Base-by-base conservation (phyloP, 2,329 filamentous ascomycete species). In the Penicillium occitanis region DNA sequence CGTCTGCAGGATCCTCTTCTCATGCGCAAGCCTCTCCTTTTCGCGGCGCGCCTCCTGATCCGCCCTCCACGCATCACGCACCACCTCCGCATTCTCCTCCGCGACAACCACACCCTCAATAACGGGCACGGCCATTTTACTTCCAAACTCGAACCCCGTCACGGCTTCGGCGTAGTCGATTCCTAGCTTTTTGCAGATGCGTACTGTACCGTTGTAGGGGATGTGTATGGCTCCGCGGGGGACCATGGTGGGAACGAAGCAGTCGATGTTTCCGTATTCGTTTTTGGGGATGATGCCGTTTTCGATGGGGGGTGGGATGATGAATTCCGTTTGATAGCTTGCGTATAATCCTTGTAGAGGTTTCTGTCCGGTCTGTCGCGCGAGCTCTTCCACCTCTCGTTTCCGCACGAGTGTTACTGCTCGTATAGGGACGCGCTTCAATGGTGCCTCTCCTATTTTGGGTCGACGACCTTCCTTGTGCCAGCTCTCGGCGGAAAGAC, bases 151-250 rank as follows among this genome's bases (percentile, higher is more conserved):
- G 75, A 99, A 99, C 1, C 92, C 95, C 0, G 93, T 93, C 2
- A 97, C 95, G 0, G 95, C 95, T 78, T 98, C 95, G 0, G 95
- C 95, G 71, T 89, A 96, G 74, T 97, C 93, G 44, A 98, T 90
- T 3, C 88, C 87, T 0, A 99, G 82, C 68, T 91, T 89, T 75
- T 91, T 92, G 77, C 94, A 97, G 1, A 97, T 86, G 58, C 89
- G 88, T 37, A 90, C 88, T 0, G 89, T 90, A 0, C 92, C 92
- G 55, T 90, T 87, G 63, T 89, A 88, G 0, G 92, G 92, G 1
- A 98, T 84, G 75, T 99, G 95, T 0, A 91, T 86, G 2, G 93
- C 93, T 0, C 95, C 94, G 48, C 80, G 79, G 0, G 95, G 95
- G 30, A 96, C 89, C 95, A 99, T 98, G 68, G 92, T 93, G 46